phyloP scores from a whole-genome alignment of 2,329 filamentous ascomycete genomes.

The Leptoxyphium fumago region DNA sequence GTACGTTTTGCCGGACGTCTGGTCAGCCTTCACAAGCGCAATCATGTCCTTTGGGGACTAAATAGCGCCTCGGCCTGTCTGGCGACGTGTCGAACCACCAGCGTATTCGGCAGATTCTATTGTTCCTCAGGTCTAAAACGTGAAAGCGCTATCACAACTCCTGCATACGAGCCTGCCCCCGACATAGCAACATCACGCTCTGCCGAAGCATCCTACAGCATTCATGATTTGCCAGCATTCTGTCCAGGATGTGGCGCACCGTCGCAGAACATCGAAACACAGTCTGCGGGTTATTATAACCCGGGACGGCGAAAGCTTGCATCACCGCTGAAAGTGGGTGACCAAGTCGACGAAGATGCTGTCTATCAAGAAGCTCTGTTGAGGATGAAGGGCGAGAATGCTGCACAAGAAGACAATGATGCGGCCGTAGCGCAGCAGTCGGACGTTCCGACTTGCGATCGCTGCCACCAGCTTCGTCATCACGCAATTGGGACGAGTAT shows the following conservation, averaged over 20 bases:
- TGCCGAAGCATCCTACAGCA: background rate
- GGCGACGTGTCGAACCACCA: too few relatives aligned
- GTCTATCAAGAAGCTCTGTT: constrained; percentile 20
- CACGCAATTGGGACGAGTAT: constrained; percentile 59
- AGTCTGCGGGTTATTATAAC: constrained; percentile 44
- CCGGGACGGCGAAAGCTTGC: constrained; percentile 29
- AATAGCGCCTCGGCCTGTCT: too few relatives aligned
- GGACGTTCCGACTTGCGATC: constrained; percentile 55
- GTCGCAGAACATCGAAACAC: constrained; percentile 39
- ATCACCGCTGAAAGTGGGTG: constrained; percentile 10
- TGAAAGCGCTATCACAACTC: too few relatives aligned
- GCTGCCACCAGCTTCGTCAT: constrained; percentile 71
- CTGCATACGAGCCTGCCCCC: too few relatives aligned
- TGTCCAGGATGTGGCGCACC: constrained; percentile 51
- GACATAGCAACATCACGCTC: background rate
- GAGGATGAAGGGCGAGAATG: background rate
- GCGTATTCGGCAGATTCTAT: too few relatives aligned
- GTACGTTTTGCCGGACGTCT: background rate
- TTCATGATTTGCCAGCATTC: constrained; percentile 10
- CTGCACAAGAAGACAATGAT: constrained; percentile 2
- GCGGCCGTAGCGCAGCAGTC: too few relatives aligned
- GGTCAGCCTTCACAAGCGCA: background rate
- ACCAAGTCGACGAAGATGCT: constrained; percentile 19
- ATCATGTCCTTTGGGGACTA: too few relatives aligned
- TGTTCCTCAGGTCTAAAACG: too few relatives aligned